Base-by-base conservation (phyloP, 2,329 filamentous ascomycete genomes). In the Cytospora leucostoma region DNA sequence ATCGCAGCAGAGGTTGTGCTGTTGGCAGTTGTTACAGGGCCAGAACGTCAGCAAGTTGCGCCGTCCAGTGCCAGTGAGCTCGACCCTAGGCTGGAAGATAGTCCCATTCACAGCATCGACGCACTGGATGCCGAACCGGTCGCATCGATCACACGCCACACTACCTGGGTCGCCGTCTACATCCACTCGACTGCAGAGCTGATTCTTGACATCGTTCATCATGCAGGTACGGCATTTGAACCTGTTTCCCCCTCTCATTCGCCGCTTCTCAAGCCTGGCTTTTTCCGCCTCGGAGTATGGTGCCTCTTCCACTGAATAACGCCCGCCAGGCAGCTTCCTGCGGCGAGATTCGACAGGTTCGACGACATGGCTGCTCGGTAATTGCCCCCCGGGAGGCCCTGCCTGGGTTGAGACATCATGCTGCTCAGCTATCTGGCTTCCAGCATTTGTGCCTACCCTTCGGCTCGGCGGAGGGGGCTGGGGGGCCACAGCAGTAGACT, bases 101-200 rank as follows among this genome's bases (percentile, higher is more conserved):
- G n/a, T 51, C n/a, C 56, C 47, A 10, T 38, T 13, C 6, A 52
- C 1, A 15, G 7, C 33, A 8, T 35, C 33, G 21, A 59, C 10
- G 17, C 56, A 59, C 32, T 35, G 32, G 19, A 59, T 51, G 3
- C 56, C 56, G 56, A 37, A n/a, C 40, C 40, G 40, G 40, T 47
- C 40, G 19, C 40, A 47, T 47, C 40, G n/a, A 47, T 47, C 40
- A 47, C 40, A 47, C 40, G 40, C 40, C 40, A 21, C 6, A n/a
- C 11, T 47, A n/a, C n/a, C 7, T n/a, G n/a, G 1, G 2, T 47
- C 40, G 40, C 17, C n/a, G 11, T 4, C 6, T 7, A n/a, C 40
- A 21, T 47, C 40, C n/a, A n/a, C n/a, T n/a, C 40, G 40, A n/a
- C 6, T 47, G 4, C 40, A 47, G 17, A 47, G 40, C 17, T 11